A percentile compares a stretch with the other conserved stretches of the same genome.
Evolutionary conservation across 2,329 filamentous ascomycete genomes (phyloP).

Genomic region (Cadophora malorum): DNA sequence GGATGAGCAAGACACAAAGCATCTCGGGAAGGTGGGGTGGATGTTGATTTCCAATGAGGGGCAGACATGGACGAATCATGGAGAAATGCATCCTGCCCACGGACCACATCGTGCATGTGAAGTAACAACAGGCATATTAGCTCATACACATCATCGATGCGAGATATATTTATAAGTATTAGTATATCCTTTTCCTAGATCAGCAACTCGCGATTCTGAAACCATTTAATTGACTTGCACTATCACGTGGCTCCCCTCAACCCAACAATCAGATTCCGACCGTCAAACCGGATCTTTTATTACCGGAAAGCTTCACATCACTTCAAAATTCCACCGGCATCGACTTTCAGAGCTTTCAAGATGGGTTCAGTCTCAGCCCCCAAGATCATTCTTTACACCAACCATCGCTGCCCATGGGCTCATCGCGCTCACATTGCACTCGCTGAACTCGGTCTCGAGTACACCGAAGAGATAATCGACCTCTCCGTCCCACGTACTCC

Average conservation of each 20-base stretch:
- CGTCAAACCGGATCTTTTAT: not conserved
- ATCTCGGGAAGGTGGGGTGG: not conserved
- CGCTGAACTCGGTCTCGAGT: slow-evolving; percentile 68
- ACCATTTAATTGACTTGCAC: not conserved
- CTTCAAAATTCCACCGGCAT: not conserved
- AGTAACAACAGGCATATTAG: not conserved
- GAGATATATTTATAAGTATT: not conserved
- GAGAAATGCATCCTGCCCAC: not conserved
- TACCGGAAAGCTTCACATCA: not conserved
- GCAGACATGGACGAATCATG: not conserved
- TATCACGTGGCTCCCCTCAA: not conserved
- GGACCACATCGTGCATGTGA: slow-evolving; percentile 17
- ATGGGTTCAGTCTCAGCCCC: slow-evolving; percentile 35
- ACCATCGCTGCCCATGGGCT: slow-evolving; percentile 73
- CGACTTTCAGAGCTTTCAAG: slow-evolving; percentile 16
- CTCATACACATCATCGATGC: not conserved
- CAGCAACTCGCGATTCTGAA: not conserved
- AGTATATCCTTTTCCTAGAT: not conserved
- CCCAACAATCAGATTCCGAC: not conserved
- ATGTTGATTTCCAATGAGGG: slow-evolving; percentile 20
- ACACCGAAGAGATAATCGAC: slow-evolving; percentile 76
- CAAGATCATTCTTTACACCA: slow-evolving; percentile 71
- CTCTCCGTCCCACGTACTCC: slow-evolving; percentile 69
- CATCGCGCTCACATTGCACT: slow-evolving; percentile 78
- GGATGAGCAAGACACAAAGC: no score